Evolutionary conservation across 140 eudicot species (phyloP), one percentile per base, ranked within the genome.

Genomic region (Ambrosia hybrid): DNA sequence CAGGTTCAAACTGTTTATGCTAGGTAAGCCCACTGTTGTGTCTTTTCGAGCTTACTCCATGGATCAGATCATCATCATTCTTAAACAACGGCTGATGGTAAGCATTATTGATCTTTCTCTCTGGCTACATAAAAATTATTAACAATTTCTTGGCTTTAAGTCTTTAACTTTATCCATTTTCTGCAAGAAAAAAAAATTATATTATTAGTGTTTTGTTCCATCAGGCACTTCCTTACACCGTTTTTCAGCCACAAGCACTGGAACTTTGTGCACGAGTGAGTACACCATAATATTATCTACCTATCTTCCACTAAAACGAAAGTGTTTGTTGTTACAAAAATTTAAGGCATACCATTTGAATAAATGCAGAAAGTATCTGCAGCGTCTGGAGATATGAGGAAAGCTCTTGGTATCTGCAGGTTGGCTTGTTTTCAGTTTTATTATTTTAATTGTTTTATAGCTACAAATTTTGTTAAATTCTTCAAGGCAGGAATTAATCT

Each of bases 351-450:
- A 36, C 11, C 59, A 7, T 14, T 59, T 62, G 21, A 71, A 13
- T 73, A 76, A 49, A 77, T 77, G 71, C 90, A 94, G 99, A 94
- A 78, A 86, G 99, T 94, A 79, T 96, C 99, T 58, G 92, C 99
- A 60, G 96, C 95, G 73, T 90, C 99, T 64, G 99, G 97, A 53
- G 99, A 94, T 79, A 90, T 94, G 99, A 84, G 99, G 80, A 94
- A 90, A 81, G 97, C 94, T 69, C 96, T 94, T 62, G 83, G 88
- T 49, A 82, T 94, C 55, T 94, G 97, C 94, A 88, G 99, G 99
- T 94, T 66, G 57, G 78, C 65, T n/a, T 68, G 12, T 61, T 17
- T 55, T 15, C 2, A 30, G 30, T 61, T 36, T 57, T 9, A 39
- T 68, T 7, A 37, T 46, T 48, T 7, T 30, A 21, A 61, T 14